Base-by-base conservation (phyloP, 352 stramenopile species). In the Pelagophyceae sp. region DNA sequence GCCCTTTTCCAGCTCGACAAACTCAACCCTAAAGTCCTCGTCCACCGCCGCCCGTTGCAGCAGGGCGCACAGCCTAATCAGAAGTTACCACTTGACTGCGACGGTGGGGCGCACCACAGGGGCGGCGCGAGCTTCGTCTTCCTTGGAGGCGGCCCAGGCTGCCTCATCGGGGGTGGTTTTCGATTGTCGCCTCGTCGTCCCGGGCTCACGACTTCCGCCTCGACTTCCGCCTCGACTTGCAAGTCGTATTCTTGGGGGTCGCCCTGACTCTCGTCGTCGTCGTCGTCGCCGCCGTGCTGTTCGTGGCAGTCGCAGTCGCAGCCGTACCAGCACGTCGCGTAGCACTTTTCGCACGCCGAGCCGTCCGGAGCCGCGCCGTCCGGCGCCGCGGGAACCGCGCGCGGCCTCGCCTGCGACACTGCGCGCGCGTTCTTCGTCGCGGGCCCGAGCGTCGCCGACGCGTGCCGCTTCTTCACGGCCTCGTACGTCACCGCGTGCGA, bases 301-400 rank as follows among this genome's bases (percentile, higher is more conserved):
- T 60, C 35, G 67, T 74, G 67, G 67, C 67, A 74, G 20, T 31
- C 67, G 67, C 67, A 74, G 2, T 19, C 67, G 38, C 67, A 74
- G 33, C 33, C 67, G 15, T 33, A 74, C 67, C 67, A 74, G 67
- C 67, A 74, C 1, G 19, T 29, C 27, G 33, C 67, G 38, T 74
- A 74, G 38, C 67, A 74, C 6, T 29, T 23, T 37, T 29, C 35
- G 29, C 67, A 74, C 6, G 38, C 17, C 35, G 1, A 1, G 11
- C 11, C 61, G n/a, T n/a, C n/a, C n/a, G n/a, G n/a, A n/a, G n/a
- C n/a, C n/a, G n/a, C n/a, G n/a, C n/a, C n/a, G n/a, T n/a, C n/a
- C n/a, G n/a, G n/a, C n/a, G n/a, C n/a, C n/a, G n/a, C n/a, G n/a
- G n/a, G n/a, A n/a, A n/a, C n/a, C n/a, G 6, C 61, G 61, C 15